A percentile compares a stretch with the other conserved stretches of the same genome.
phyloP scores from a whole-genome alignment of 805 yeast species.

The Yarrowia sp. region DNA sequence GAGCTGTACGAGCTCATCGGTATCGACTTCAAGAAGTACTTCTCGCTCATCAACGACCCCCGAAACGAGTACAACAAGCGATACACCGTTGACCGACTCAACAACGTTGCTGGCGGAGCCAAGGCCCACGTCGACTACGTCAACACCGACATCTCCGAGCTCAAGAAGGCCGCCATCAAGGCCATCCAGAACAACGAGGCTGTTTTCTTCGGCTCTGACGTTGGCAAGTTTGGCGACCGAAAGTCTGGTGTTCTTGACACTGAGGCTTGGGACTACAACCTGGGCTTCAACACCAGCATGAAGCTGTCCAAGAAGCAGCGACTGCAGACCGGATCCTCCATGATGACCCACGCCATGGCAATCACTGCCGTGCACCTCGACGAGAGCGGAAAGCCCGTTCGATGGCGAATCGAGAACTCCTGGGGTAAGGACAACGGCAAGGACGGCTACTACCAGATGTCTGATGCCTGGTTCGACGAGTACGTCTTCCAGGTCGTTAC shows the following conservation, averaged over 20 bases:
- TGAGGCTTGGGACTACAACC: constrained; percentile 62
- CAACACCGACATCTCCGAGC: constrained; percentile 57
- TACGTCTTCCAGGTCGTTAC: constrained; percentile 72
- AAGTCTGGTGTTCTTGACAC: constrained; percentile 70
- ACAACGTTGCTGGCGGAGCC: constrained; percentile 63
- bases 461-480: constrained; percentile 70
- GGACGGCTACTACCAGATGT: constrained; percentile 69
- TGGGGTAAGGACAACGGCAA: constrained; percentile 71
- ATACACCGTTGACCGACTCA: constrained; percentile 69
- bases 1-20: constrained; percentile 56
- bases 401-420: constrained; percentile 74
- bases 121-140: constrained; percentile 58
- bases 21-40: constrained; percentile 50
- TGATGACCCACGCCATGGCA: constrained; percentile 90
- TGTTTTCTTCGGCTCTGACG: constrained; percentile 85
- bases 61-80: constrained; percentile 65
- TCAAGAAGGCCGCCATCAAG: constrained; percentile 61
- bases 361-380: constrained; percentile 79
- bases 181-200: constrained; percentile 73
- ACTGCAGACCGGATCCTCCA: constrained; percentile 64
- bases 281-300: constrained; percentile 42
- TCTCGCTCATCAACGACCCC: constrained; percentile 79
- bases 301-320: constrained; percentile 63
- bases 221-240: constrained; percentile 71
- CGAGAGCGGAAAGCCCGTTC: constrained; percentile 54